These are phyloP conservation scores for Talaromyces sp. DNA, from an alignment of 2,329 filamentous ascomycete genomes.

Conservation along the genomic window DNA sequence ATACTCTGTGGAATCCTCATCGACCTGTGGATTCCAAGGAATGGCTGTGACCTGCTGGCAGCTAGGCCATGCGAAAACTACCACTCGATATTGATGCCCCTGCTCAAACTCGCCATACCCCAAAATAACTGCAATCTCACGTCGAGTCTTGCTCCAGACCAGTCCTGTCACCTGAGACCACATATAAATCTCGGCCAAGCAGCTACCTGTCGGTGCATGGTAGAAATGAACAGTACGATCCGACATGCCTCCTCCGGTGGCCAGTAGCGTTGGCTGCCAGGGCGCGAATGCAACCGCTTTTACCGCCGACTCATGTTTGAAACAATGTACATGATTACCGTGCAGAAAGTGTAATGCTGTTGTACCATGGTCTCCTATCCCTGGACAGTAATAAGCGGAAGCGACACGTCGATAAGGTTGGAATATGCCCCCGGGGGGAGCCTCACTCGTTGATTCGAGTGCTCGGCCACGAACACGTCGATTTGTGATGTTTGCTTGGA, in stretches of 20 bases:
- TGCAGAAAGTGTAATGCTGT: slow-evolving; percentile 43
- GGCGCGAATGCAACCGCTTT: slow-evolving; percentile 97
- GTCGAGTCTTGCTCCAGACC: slow-evolving; percentile 79
- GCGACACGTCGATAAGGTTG: slow-evolving; percentile 9
- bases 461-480: background rate
- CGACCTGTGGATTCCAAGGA: slow-evolving; percentile 66
- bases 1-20: slow-evolving; percentile 1
- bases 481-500: background rate
- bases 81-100: slow-evolving; percentile 83
- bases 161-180: slow-evolving; percentile 90
- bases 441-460: background rate
- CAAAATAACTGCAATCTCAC: slow-evolving; percentile 90
- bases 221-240: slow-evolving; percentile 97
- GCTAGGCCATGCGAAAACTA: slow-evolving; percentile 90
- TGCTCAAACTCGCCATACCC: slow-evolving; percentile 75
- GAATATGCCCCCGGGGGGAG: background rate
- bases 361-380: background rate
- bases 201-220: slow-evolving; percentile 77
- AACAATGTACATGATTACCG: slow-evolving; percentile 65
- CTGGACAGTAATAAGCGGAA: slow-evolving; percentile 15
- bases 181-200: slow-evolving; percentile 85
- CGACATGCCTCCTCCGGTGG: slow-evolving; percentile 88
- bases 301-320: slow-evolving; percentile 79
- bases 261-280: slow-evolving; percentile 82
- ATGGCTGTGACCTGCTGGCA: slow-evolving; percentile 82